Conservation (phyloP, 176 grass and related monocot species). For the Tuctoria greenei region DNA sequence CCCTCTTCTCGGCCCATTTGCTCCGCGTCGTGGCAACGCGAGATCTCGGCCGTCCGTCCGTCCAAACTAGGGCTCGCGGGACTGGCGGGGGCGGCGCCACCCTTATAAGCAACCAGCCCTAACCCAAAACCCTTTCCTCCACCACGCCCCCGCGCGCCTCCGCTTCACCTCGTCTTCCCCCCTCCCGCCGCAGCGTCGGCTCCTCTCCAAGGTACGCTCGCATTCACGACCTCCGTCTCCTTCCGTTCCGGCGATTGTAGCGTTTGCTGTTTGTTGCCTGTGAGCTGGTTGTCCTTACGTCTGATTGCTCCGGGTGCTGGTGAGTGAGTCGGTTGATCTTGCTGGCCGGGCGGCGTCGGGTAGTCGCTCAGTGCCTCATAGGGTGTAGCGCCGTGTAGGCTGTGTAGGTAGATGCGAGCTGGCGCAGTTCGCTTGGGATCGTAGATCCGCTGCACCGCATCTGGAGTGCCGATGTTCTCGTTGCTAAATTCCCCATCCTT, state of each 20-base stretch:
- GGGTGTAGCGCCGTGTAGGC: background rate
- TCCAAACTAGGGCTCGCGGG: conserved; percentile 20
- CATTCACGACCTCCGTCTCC: background rate
- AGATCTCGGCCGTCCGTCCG: conserved; percentile 34
- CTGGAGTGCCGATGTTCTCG: no score
- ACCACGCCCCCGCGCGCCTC: background rate
- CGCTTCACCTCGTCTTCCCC: background rate
- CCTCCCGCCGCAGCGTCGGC: background rate
- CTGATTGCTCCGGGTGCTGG: background rate
- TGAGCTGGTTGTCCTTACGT: background rate
- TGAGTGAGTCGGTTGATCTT: background rate
- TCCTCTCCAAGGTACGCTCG: background rate
- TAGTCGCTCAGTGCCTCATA: background rate
- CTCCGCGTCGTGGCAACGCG: background rate
- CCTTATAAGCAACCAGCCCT: conserved; percentile 10
- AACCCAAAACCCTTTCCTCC: background rate
- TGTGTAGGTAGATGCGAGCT: background rate
- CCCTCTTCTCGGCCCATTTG: background rate
- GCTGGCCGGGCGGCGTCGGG: background rate
- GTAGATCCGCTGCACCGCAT: background rate
- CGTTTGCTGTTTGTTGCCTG: background rate
- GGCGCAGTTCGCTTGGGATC: no score
- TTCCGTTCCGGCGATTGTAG: no score
- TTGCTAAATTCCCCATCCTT: no score
- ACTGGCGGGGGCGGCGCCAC: background rate